Conservation (phyloP, 805 yeast species). For the Metschnikowia anglica region DNA sequence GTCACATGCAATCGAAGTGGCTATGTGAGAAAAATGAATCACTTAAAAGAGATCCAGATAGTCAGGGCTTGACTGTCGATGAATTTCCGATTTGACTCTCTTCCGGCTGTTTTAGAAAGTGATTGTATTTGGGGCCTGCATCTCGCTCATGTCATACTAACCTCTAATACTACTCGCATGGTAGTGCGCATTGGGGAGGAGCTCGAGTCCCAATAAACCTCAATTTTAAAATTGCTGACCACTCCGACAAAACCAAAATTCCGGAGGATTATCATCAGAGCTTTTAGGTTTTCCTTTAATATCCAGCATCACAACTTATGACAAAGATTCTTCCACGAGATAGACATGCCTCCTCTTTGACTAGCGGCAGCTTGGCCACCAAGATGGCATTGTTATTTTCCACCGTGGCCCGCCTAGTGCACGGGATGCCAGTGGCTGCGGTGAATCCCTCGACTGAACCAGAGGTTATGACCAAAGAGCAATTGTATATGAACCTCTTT, state of each 20-base stretch:
- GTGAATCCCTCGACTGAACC: constrained; percentile 16
- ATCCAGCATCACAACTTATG: constrained; percentile 11
- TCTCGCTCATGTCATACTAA: no score
- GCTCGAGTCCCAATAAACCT: not conserved
- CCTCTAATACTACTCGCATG: not conserved
- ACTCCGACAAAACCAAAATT: not conserved
- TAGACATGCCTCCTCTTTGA: constrained; percentile 29
- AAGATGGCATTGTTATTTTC: constrained; percentile 34
- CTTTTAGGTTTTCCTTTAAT: not conserved
- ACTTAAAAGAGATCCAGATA: no score
- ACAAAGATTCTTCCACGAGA: constrained; percentile 28
- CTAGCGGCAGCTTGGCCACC: constrained; percentile 26
- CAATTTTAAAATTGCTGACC: constrained; percentile 2
- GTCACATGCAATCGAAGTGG: no score
- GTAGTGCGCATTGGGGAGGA: not conserved
- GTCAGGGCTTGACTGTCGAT: no score
- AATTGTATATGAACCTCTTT: constrained; percentile 48
- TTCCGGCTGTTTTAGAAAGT: no score
- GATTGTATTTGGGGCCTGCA: no score
- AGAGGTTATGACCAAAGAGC: constrained; percentile 31
- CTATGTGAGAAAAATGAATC: no score
- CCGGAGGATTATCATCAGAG: no score
- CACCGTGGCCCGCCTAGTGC: constrained; percentile 33
- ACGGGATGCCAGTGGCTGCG: constrained; percentile 34
- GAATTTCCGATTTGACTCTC: no score